Evolutionary conservation across 306 rosid species (phyloP).

Genomic region (Fragaria vesca): DNA sequence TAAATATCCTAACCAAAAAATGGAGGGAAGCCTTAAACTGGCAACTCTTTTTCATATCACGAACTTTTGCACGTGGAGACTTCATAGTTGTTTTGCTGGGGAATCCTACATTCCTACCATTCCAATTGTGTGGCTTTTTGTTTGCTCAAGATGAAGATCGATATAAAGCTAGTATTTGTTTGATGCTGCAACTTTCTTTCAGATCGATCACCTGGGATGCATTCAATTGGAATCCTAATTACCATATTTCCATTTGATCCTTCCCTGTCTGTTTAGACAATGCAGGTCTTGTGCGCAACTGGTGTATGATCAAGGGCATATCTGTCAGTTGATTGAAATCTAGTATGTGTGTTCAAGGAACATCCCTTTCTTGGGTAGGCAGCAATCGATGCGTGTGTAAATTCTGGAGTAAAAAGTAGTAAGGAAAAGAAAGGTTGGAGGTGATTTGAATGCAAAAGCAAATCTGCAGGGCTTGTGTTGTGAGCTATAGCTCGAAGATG

Average conservation of each 20-base stretch:
- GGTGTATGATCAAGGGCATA: neutral
- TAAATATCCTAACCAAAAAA: constrained; percentile 21
- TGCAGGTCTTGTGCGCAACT: neutral
- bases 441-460: neutral
- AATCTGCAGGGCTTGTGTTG: constrained; percentile 24
- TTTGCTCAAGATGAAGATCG: constrained; percentile 4
- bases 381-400: constrained; percentile 39
- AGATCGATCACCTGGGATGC: neutral
- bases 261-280: neutral
- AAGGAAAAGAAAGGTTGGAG: constrained; percentile 1
- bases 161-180: constrained; percentile 12
- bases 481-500: constrained; percentile 28
- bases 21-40: constrained; percentile 36
- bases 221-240: neutral
- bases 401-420: constrained; percentile 23
- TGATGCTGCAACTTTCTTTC: neutral
- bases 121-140: neutral
- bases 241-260: neutral
- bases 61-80: neutral
- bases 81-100: neutral
- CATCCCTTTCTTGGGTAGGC: constrained; percentile 53
- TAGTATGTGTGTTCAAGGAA: constrained; percentile 18
- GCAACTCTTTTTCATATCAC: neutral
- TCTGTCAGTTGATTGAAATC: neutral
- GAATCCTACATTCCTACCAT: constrained; percentile 11